phyloP scores from a whole-genome alignment of 2,329 filamentous ascomycete genomes.

The Aspergillus sp. region DNA sequence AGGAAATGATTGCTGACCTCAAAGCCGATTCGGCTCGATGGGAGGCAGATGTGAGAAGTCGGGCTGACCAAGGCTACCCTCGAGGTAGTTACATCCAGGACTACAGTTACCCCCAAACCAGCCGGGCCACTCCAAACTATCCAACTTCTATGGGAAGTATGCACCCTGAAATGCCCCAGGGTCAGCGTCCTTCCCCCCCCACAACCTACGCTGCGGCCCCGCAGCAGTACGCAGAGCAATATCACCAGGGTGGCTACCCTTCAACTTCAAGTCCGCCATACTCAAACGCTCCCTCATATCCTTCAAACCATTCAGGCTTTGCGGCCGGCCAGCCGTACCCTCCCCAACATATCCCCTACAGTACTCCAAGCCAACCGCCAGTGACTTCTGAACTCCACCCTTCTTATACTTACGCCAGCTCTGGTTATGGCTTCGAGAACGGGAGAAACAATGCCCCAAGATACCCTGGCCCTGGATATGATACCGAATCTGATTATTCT shows the following conservation, averaged over 20 bases:
- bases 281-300: conserved; percentile 31
- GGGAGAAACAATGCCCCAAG: conserved; percentile 42
- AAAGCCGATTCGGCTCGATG: conserved; percentile 55
- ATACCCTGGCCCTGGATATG: conserved; percentile 43
- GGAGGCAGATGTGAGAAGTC: conserved; percentile 45
- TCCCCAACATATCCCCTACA: conserved; percentile 33
- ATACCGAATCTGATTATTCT: conserved; percentile 43
- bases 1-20: conserved; percentile 58
- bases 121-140: conserved; percentile 39
- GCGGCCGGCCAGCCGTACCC: conserved; percentile 36
- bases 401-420: conserved; percentile 38
- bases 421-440: conserved; percentile 38
- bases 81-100: conserved; percentile 45
- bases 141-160: conserved; percentile 31
- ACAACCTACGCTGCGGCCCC: conserved; percentile 37
- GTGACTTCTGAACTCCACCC: conserved; percentile 41
- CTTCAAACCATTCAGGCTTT: conserved; percentile 37
- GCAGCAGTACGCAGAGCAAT: conserved; percentile 37
- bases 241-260: conserved; percentile 33
- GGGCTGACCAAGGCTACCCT: conserved; percentile 42
- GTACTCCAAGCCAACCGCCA: conserved; percentile 36
- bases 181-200: conserved; percentile 39
- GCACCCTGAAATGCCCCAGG: conserved; percentile 40
- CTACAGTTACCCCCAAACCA: conserved; percentile 39
- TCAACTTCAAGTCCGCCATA: conserved; percentile 36